Evolutionary conservation across 192 early-diverging fungal genomes (phyloP), one percentile per base, ranked within the genome.

Genomic region (Backusella luteola): DNA sequence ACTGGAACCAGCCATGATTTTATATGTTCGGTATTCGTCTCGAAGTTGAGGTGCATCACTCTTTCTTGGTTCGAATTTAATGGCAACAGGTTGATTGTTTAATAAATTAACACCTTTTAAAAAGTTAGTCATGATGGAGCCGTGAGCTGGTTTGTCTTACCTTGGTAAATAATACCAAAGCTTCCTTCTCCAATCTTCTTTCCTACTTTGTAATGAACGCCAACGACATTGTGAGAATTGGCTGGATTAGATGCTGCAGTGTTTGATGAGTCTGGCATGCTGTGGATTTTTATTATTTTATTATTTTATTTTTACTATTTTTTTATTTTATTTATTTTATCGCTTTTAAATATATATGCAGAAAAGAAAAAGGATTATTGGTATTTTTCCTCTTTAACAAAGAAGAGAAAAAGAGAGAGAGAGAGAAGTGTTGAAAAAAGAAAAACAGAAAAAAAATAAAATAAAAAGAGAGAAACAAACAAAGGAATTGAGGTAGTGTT

Each of bases 161-260:
- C 98, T 92, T 99, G 96, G 83, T 98, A 99, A 78, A 99, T 97
- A 83, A 98, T 93, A 69, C 98, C 98, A 90, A 99, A 99, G 77
- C 93, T 95, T 38, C 98, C 98, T 83, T 98, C 97, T 39, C 97
- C 98, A 87, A 99, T 96, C 87, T 95, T 96, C 85, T 93, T 94
- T 49, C 96, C 97, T 34, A 99, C 96, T 79, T 92, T 92, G 82
- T 95, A 99, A 80, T 98, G 97, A 35, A 96, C 95, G 26, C 98
- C 98, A 35, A 99, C 98, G 70, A 98, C 90, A 77, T 78, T 78
- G 66, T 73, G 76, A 32, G 76, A 79, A 17, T 75, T 67, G 19
- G 69, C 69, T 41, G 73, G 34, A 67, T 71, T 41, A 14, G 70
- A 21, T n/a, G 66, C 67, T 29, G 38, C 23, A 38, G 77, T 19